Evolutionary conservation across 257 asterid genomes (phyloP).

Genomic region (Knoxia roxburghii): DNA sequence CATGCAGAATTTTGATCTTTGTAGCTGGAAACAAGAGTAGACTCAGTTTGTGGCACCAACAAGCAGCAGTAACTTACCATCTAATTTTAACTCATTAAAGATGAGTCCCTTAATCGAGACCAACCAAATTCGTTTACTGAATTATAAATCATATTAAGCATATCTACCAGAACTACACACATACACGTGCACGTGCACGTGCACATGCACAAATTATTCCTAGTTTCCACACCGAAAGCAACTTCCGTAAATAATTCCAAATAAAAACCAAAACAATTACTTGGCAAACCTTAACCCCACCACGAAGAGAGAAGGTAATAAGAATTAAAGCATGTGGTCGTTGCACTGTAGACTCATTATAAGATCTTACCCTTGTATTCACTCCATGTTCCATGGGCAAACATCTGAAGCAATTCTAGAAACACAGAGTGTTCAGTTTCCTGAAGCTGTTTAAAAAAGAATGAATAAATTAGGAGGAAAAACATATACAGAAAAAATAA

Average conservation of each 20-base stretch:
- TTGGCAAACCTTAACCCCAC: neutral
- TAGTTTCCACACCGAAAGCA: too few species aligned
- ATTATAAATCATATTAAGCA: neutral
- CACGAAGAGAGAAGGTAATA: neutral
- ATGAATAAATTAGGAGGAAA: slow-evolving; percentile 11
- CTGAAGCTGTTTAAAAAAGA: slow-evolving; percentile 46
- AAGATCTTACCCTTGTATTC: slow-evolving; percentile 71
- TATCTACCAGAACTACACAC: neutral
- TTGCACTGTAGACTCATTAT: neutral
- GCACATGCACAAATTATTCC: neutral
- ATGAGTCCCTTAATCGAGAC: neutral
- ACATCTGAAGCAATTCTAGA: slow-evolving; percentile 75
- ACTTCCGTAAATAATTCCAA: neutral
- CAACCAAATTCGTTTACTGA: neutral
- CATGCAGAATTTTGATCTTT: neutral
- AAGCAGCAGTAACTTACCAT: neutral
- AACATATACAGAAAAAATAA: slow-evolving; percentile 1
- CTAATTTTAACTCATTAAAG: neutral
- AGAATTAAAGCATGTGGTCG: neutral
- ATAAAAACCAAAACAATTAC: neutral
- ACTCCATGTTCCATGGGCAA: slow-evolving; percentile 93
- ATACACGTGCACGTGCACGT: too few species aligned
- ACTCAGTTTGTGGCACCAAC: neutral
- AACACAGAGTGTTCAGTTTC: slow-evolving; percentile 55
- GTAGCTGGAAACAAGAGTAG: neutral